phyloP scores from a whole-genome alignment of 2,329 filamentous ascomycete genomes.

The Gliomastix tumulicola region DNA sequence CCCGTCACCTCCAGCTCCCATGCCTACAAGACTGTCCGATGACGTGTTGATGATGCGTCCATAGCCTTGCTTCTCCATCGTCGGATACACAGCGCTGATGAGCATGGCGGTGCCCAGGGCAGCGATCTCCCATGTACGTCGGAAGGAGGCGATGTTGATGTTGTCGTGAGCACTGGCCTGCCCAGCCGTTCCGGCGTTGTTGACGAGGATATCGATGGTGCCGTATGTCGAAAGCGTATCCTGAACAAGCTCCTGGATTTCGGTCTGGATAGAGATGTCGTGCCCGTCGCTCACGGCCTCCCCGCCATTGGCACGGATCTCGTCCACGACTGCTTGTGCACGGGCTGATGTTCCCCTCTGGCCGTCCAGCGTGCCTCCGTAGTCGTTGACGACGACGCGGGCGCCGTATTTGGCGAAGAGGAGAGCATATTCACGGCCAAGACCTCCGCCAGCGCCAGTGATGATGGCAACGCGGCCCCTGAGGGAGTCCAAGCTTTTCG shows the following conservation, averaged over 20 bases:
- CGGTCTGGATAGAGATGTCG: slow-evolving; percentile 7
- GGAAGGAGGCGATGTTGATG: slow-evolving; percentile 29
- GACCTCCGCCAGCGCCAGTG: slow-evolving; percentile 13
- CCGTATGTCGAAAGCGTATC: slow-evolving; percentile 17
- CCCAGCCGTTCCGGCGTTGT: slow-evolving; percentile 60
- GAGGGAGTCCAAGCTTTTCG: too few relatives aligned
- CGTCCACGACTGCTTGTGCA: slow-evolving; percentile 8
- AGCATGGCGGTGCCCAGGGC: slow-evolving; percentile 25
- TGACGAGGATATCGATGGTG: slow-evolving; percentile 69
- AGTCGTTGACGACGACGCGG: slow-evolving; percentile 10
- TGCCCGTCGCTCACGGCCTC: slow-evolving; percentile 9
- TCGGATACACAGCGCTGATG: slow-evolving; percentile 10
- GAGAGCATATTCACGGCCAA: slow-evolving; percentile 13
- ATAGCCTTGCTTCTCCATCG: slow-evolving; percentile 10
- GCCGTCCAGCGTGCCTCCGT: slow-evolving; percentile 5
- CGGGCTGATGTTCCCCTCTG: slow-evolving; percentile 5
- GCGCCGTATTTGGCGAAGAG: slow-evolving; percentile 9
- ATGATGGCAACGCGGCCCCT: slow-evolving; percentile 8
- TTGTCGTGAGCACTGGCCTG: slow-evolving; percentile 21
- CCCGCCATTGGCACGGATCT: slow-evolving; percentile 9
- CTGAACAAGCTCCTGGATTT: slow-evolving; percentile 7
- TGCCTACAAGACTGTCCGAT: slow-evolving; percentile 10
- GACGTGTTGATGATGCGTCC: slow-evolving; percentile 48
- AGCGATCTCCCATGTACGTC: slow-evolving; percentile 7
- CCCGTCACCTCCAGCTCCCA: slow-evolving; percentile 20